Evolutionary conservation across 345 rosid genomes (phyloP), one percentile per base, ranked within the genome.

Genomic region (Alliaria petiolata): DNA sequence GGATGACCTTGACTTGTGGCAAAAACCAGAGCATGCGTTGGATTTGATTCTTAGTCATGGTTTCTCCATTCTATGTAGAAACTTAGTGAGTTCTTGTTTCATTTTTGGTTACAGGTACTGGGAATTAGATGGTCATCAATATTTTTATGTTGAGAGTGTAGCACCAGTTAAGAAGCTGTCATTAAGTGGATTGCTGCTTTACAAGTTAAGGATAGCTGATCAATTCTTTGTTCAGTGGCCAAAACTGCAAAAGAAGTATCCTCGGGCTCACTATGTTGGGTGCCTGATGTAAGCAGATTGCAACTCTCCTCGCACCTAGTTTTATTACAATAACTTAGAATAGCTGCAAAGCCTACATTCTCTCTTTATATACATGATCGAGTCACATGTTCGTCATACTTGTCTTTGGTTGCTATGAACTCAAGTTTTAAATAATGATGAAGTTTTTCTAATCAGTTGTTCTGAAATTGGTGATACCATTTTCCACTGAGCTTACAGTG

Each of bases 201-300:
- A 91, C 85, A 87, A 85, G 71, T 81, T 88, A 5, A 67, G 81
- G 15, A 78, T 89, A 60, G 97, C 93, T 22, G 97, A 95, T 85
- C 87, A 86, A 57, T n/a, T n/a, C n/a, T n/a, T n/a, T n/a, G n/a
- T n/a, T n/a, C n/a, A 93, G 38, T 93, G 98, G 97, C 93, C 98
- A 6, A 87, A 88, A 44, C 80, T 89, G 22, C 87, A 83, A 72
- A 82, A 72, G 46, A 75, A 84, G 43, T 86, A 89, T 70, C 82
- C 90, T 26, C 86, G 85, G 62, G 84, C 95, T 64, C 86, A 81
- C 46, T 83, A 88, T 70, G 96, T n/a, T n/a, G n/a, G n/a, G n/a
- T n/a, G n/a, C n/a, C n/a, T n/a, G n/a, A n/a, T n/a, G n/a, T n/a
- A n/a, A n/a, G n/a, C n/a, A n/a, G n/a, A 70, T 52, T 65, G 66